phyloP scores from a whole-genome alignment of 2,329 filamentous ascomycete genomes.

The Chalaropsis ovoidea region DNA sequence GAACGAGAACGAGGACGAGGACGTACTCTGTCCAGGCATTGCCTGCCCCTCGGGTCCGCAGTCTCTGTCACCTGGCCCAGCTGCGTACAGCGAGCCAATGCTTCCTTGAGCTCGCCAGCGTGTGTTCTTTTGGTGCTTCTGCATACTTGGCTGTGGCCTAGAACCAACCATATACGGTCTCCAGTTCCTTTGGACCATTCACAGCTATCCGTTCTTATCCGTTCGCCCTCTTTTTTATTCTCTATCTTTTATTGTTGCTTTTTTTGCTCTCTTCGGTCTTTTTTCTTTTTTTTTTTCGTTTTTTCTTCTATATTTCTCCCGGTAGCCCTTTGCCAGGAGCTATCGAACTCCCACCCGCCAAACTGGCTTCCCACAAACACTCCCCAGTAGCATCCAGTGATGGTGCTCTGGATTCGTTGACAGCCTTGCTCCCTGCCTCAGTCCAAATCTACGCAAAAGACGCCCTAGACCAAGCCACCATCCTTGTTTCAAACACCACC shows the following conservation, averaged over 20 bases:
- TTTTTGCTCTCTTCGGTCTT: not conserved
- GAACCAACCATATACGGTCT: not conserved
- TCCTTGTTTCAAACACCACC: slow-evolving; percentile 38
- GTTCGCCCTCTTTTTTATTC: not conserved
- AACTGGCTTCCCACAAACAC: slow-evolving; percentile 51
- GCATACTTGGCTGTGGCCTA: not conserved
- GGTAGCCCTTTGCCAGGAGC: slow-evolving; percentile 22
- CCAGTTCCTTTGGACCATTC: slow-evolving; percentile 13
- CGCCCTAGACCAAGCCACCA: slow-evolving; percentile 29
- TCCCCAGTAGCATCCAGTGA: slow-evolving; percentile 29
- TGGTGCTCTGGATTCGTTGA: slow-evolving; percentile 47
- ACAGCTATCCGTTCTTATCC: slow-evolving; percentile 2
- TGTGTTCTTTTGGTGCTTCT: not conserved
- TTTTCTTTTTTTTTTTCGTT: not conserved
- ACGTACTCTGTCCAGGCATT: not conserved
- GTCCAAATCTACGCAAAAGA: slow-evolving; percentile 45
- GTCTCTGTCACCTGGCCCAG: not conserved
- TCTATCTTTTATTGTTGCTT: not conserved
- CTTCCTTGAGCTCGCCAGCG: not conserved
- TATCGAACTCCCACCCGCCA: slow-evolving; percentile 29
- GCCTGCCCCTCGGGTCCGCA: not conserved
- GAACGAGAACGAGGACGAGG: too few species aligned
- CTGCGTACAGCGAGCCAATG: not conserved
- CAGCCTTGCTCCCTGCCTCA: slow-evolving; percentile 39
- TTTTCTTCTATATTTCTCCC: slow-evolving; percentile 16